phyloP scores from a whole-genome alignment of 306 rosid genomes.

The Citrullus amarus region DNA sequence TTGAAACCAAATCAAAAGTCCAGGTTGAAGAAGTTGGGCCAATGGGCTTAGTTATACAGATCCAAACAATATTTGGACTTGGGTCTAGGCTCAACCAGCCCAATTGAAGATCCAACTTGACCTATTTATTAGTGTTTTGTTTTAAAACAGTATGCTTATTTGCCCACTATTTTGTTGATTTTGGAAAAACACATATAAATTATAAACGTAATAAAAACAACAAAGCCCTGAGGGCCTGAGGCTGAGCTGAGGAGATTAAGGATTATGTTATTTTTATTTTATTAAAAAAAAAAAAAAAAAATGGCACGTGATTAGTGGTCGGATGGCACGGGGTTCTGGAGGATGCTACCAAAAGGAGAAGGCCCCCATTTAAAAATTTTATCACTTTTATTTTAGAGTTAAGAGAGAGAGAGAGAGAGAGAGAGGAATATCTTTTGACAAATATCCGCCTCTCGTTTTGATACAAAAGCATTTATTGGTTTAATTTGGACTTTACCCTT shows the following conservation, averaged over 20 bases:
- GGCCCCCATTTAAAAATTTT: background rate
- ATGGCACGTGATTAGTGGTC: conserved; percentile 1
- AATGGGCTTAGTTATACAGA: background rate
- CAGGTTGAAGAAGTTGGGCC: background rate
- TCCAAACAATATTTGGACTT: background rate
- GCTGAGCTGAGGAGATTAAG: background rate
- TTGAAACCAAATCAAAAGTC: too few species aligned
- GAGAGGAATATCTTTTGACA: background rate
- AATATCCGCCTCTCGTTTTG: background rate
- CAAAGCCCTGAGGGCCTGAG: too few species aligned
- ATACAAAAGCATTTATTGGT: background rate
- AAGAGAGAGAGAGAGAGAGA: background rate
- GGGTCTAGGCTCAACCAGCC: background rate
- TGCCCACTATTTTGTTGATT: too few species aligned
- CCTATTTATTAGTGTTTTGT: too few species aligned
- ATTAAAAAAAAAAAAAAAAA: background rate
- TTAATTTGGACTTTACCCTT: background rate
- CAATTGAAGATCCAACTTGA: background rate
- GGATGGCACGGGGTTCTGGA: background rate
- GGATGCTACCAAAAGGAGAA: background rate
- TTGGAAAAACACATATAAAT: too few species aligned
- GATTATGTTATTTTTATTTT: background rate
- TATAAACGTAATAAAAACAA: too few species aligned
- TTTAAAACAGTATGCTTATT: too few species aligned
- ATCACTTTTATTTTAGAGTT: too few species aligned